Conservation (phyloP, 352 stramenopile genomes). For the Phytophthora cryptogea region DNA sequence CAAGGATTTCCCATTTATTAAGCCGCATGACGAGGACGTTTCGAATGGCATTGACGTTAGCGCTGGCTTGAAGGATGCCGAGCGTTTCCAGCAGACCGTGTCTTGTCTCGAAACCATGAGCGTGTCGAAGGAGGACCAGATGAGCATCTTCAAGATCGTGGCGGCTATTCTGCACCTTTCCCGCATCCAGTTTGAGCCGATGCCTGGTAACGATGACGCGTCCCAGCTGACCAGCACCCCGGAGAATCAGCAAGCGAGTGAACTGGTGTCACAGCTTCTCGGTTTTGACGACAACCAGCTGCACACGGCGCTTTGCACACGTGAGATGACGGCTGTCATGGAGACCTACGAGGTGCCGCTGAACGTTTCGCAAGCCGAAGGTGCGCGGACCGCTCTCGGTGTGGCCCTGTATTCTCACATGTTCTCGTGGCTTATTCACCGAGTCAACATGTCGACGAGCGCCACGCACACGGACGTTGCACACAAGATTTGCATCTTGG, state of each 20-base stretch:
- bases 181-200: constrained; percentile 63
- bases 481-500: constrained; percentile 91
- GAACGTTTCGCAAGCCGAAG: constrained; percentile 77
- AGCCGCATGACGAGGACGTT: constrained; percentile 41
- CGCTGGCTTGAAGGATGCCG: constrained; percentile 67
- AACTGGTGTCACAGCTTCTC: constrained; percentile 67
- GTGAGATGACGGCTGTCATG: constrained; percentile 80
- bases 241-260: constrained; percentile 51
- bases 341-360: constrained; percentile 89
- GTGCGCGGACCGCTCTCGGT: constrained; percentile 73
- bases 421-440: constrained; percentile 96
- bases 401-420: constrained; percentile 94
- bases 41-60: constrained; percentile 45
- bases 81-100: constrained; percentile 78
- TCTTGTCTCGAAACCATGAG: constrained; percentile 79
- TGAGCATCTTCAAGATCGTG: constrained; percentile 81
- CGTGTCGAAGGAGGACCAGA: constrained; percentile 69
- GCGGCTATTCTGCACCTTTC: constrained; percentile 84
- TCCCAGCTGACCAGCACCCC: constrained; percentile 60
- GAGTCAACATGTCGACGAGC: constrained; percentile 81
- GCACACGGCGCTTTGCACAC: constrained; percentile 70
- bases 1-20: constrained; percentile 86
- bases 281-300: constrained; percentile 69
- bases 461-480: constrained; percentile 50
- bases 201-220: constrained; percentile 66